Evolutionary conservation across 169 alveolate genomes (phyloP).

Genomic region (Plasmodium knowlesi): DNA sequence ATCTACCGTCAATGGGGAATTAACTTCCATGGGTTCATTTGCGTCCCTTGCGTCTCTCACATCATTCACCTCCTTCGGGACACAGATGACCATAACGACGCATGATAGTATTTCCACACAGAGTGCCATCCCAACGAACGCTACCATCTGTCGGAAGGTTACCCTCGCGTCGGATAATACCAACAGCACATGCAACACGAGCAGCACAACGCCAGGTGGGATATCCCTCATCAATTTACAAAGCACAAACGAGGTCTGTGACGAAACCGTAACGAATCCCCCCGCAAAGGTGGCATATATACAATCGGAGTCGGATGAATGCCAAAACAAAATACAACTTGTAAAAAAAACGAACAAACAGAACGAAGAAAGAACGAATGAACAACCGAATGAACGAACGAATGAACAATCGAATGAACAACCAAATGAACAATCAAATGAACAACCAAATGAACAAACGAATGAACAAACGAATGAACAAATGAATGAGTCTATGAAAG

Average conservation of each 20-base stretch:
- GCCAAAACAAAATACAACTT: not conserved
- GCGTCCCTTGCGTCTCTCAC: not conserved
- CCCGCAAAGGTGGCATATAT: not conserved
- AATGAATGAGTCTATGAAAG: not conserved
- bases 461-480: not conserved
- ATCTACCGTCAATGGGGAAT: not conserved
- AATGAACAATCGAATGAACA: not conserved
- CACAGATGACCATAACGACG: not conserved
- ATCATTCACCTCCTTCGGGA: not conserved
- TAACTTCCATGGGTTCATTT: not conserved
- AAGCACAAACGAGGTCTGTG: not conserved
- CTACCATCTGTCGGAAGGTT: not conserved
- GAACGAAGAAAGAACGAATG: too few relatives aligned
- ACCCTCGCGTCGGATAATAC: not conserved
- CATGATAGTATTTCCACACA: not conserved
- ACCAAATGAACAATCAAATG: too few relatives aligned
- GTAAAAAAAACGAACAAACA: not conserved
- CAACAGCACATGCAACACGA: too few relatives aligned
- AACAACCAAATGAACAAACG: not conserved
- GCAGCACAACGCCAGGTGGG: too few relatives aligned
- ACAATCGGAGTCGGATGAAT: not conserved
- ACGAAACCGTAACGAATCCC: not conserved
- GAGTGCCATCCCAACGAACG: not conserved
- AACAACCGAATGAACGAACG: not conserved
- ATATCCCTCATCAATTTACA: too few relatives aligned